Evolutionary conservation across 2,329 filamentous ascomycete species (phyloP).

Genomic region (Didymosphaeria variabile): DNA sequence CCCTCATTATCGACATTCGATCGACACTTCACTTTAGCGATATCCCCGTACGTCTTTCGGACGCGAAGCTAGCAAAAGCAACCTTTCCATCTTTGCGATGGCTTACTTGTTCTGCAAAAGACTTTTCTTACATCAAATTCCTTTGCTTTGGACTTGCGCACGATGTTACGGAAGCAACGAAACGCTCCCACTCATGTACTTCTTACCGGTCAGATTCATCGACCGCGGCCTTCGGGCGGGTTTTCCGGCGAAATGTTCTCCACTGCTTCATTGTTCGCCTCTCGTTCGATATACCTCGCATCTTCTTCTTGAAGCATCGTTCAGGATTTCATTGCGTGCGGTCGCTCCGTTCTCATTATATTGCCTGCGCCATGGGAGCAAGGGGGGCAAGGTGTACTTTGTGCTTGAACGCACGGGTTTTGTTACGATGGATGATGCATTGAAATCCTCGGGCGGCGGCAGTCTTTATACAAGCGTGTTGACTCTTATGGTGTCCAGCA

Average conservation of each 20-base stretch:
- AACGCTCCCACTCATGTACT: constrained; percentile 31
- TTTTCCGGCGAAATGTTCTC: constrained; percentile 19
- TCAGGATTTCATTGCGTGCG: constrained; percentile 5
- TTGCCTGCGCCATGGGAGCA: neutral
- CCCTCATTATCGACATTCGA: constrained; percentile 2
- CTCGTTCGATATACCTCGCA: constrained; percentile 19
- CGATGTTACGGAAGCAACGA: constrained; percentile 33
- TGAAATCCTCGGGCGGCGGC: constrained; percentile 1
- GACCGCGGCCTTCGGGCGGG: constrained; percentile 29
- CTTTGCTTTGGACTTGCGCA: constrained; percentile 28
- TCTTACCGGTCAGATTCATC: constrained; percentile 23
- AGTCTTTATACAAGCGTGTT: neutral
- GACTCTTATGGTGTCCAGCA: neutral
- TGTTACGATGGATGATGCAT: neutral
- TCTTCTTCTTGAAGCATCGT: constrained; percentile 14
- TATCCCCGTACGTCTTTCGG: constrained; percentile 25
- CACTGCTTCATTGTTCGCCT: constrained; percentile 7
- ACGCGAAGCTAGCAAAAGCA: constrained; percentile 32
- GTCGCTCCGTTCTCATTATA: constrained; percentile 4
- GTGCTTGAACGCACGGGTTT: neutral
- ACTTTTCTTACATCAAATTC: constrained; percentile 24
- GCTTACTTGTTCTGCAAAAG: constrained; percentile 20
- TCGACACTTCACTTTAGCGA: constrained; percentile 27
- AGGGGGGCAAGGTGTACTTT: neutral
- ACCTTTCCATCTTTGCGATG: constrained; percentile 18